Percentiles rank a stretch among this genome's conserved stretches.
Evolutionary conservation across 257 asterid species (phyloP).

Genomic region (Solanum tarijense): DNA sequence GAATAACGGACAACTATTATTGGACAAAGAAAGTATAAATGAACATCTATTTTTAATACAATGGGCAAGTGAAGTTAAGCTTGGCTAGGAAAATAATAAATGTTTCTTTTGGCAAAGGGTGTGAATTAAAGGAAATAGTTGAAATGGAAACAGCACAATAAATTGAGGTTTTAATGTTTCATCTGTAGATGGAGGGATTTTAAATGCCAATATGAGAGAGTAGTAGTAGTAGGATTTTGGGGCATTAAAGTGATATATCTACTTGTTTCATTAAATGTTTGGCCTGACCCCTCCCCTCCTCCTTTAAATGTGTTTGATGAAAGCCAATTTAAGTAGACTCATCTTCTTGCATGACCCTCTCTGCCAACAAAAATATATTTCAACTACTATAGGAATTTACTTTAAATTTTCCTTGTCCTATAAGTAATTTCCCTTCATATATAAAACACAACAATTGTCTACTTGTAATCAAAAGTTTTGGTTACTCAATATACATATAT

Average conservation of each 20-base stretch:
- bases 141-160: constrained; percentile 15
- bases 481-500: not conserved
- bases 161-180: constrained; percentile 18
- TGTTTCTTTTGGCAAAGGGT: not conserved
- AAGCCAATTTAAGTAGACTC: constrained; percentile 12
- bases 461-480: not conserved
- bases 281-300: constrained; percentile 19
- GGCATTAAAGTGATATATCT: constrained; percentile 46
- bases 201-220: constrained; percentile 28
- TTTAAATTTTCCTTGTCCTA: not conserved
- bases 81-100: not conserved
- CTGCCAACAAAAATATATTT: not conserved
- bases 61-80: not conserved
- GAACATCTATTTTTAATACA: not conserved
- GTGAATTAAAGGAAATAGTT: not conserved
- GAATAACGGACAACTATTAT: too few species aligned
- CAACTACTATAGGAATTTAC: not conserved
- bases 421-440: not conserved
- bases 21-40: too few species aligned
- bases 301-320: constrained; percentile 25
- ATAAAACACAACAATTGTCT: not conserved
- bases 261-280: constrained; percentile 42
- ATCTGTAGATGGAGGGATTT: constrained; percentile 8
- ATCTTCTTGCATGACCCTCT: constrained; percentile 19
- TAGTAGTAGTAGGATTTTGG: constrained; percentile 14